Base-by-base conservation (phyloP, 2,329 filamentous ascomycete species). In the Tolypocladium tropicale region DNA sequence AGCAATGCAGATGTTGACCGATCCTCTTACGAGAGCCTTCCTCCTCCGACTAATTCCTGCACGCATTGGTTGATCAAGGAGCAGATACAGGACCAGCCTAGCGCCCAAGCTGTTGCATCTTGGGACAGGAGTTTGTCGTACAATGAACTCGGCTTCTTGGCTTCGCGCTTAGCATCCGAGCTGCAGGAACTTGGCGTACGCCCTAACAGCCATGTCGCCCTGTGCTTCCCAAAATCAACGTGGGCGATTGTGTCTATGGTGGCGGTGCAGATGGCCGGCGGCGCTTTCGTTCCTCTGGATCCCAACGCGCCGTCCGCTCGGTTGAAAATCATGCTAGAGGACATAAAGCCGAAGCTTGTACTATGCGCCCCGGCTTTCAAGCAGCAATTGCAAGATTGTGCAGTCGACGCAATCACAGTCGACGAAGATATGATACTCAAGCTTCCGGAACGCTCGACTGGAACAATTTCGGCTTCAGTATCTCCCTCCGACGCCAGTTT, bases 221-320 rank as follows among this genome's bases (percentile, higher is more conserved):
- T 58, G 16, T 56, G 48, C 48, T 58, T 59, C 21, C 43, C 55
- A 18, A 59, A 59, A 33, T 57, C 55, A 2, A 50, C 43, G 5
- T 59, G 58, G 58, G 41, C 54, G 3, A 41, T 55, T 12, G 57
- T 57, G 14, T 43, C 54, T 16, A 56, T 60, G 32, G 33, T 55
- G 2, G 53, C 53, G 11, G 55, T 58, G 23, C 52, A 55, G 7
- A 56, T 59, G 25, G 52, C 52, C 6, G 52, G 52, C 1, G 52
- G 23, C 16, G 59, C 57, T 11, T 61, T 59, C 53, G 61, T 65
- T 10, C 60, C 18, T 55, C 65, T 32, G 49, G 52, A 46, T 28
- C n/a, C 30, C 28, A 30, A 25, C 10, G 52, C 52, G 21, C 39
- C 52, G 11, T 18, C 14, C 4, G 52, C 39, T 18, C 25, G 37